phyloP scores from a whole-genome alignment of 1,284 basidiomycete genomes.

The Irpex sp. region DNA sequence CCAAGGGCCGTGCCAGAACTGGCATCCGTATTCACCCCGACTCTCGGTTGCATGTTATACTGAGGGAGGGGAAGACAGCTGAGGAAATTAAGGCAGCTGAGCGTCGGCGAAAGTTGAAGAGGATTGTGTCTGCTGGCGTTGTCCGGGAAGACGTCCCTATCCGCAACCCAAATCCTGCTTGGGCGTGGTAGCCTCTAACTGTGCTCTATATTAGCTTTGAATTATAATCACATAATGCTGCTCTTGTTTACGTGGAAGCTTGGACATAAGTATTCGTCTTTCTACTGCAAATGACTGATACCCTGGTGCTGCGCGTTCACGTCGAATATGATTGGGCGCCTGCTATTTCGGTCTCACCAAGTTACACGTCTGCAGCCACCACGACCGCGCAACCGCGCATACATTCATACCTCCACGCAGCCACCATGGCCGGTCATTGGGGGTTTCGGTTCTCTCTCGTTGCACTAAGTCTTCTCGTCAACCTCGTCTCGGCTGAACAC shows the following conservation, averaged over 20 bases:
- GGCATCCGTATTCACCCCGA: constrained; percentile 81
- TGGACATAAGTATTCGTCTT: not conserved
- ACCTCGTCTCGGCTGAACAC: constrained; percentile 33
- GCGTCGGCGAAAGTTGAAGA: constrained; percentile 65
- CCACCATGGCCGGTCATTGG: constrained; percentile 30
- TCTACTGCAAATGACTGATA: not conserved
- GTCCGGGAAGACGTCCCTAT: constrained; percentile 78
- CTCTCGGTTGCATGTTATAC: constrained; percentile 74
- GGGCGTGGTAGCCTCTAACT: constrained; percentile 70
- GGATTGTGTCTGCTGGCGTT: constrained; percentile 76
- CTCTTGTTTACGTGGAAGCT: not conserved
- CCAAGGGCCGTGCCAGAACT: constrained; percentile 79
- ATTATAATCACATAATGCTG: not conserved
- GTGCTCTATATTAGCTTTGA: not conserved
- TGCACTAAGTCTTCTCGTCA: constrained; percentile 24
- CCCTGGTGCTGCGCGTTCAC: not conserved
- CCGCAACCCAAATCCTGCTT: constrained; percentile 69
- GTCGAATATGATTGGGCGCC: constrained; percentile 5
- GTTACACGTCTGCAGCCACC: constrained; percentile 18
- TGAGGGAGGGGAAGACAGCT: constrained; percentile 82
- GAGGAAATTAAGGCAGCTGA: constrained; percentile 66
- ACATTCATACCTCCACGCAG: constrained; percentile 1
- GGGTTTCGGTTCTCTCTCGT: constrained; percentile 24
- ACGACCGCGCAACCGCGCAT: constrained; percentile 9
- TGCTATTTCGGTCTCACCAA: constrained; percentile 12